A percentile compares a stretch with the other conserved stretches of the same genome.
Evolutionary conservation across 371 early-diverging fungal genomes (phyloP).

Genomic region (Funneliformis caledonium): DNA sequence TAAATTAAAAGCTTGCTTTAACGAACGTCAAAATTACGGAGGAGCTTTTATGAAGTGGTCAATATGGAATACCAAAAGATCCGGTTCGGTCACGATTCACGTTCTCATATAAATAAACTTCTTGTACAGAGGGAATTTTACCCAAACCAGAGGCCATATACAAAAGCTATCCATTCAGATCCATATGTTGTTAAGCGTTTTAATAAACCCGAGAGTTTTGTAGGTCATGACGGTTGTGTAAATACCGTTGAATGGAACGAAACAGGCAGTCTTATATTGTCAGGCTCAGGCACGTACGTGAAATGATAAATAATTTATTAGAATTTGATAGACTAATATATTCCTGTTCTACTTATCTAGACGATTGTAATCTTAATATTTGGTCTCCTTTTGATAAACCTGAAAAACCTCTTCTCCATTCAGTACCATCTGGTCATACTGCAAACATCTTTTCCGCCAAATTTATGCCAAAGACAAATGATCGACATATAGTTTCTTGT

Average conservation of each 20-base stretch:
- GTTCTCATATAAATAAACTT: background rate
- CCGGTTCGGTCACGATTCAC: background rate
- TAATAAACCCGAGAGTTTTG: slow-evolving; percentile 11
- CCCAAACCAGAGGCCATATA: background rate
- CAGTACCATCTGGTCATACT: slow-evolving; percentile 57
- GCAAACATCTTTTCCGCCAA: slow-evolving; percentile 82
- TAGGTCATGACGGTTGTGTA: slow-evolving; percentile 77
- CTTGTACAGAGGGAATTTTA: background rate
- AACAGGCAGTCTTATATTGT: slow-evolving; percentile 46
- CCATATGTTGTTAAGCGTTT: slow-evolving; percentile 28
- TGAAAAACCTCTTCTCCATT: slow-evolving; percentile 5
- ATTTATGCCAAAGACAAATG: slow-evolving; percentile 68
- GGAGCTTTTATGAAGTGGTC: background rate
- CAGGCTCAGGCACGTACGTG: slow-evolving; percentile 56
- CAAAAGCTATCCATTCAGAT: slow-evolving; percentile 6
- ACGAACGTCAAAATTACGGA: background rate
- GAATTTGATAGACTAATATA: background rate
- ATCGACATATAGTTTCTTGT: slow-evolving; percentile 66
- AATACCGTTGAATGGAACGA: slow-evolving; percentile 59
- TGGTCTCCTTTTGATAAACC: slow-evolving; percentile 29
- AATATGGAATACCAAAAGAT: background rate
- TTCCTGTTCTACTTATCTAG: slow-evolving; percentile 3
- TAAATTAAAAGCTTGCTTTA: too few relatives aligned
- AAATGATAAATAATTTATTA: slow-evolving; percentile 42
- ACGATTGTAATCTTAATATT: slow-evolving; percentile 39